Evolutionary conservation across 257 asterid species (phyloP).

Genomic region (Misopates orontium): DNA sequence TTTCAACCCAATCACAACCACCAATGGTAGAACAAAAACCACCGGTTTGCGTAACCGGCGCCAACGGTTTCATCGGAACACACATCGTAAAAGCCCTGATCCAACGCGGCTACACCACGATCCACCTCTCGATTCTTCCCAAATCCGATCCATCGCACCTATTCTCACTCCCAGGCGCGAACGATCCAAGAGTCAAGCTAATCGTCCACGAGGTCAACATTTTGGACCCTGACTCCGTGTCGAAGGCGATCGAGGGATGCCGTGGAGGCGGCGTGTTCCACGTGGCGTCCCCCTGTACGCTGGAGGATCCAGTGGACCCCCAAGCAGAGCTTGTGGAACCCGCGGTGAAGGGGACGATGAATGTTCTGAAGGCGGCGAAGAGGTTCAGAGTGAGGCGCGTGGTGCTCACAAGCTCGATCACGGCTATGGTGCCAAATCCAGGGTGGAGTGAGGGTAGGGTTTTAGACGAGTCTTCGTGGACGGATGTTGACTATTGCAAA

Average conservation of each 20-base stretch:
- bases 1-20: too few relatives aligned
- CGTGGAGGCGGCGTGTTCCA: constrained; percentile 84
- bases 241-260: constrained; percentile 62
- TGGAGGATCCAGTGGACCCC: constrained; percentile 83
- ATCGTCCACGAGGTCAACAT: constrained; percentile 61
- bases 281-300: constrained; percentile 91
- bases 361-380: constrained; percentile 83
- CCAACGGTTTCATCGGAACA: constrained; percentile 94
- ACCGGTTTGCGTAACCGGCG: constrained; percentile 91
- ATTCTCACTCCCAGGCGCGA: constrained; percentile 66
- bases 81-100: constrained; percentile 71
- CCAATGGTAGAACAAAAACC: constrained; percentile 33
- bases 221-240: constrained; percentile 61
- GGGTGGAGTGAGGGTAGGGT: constrained; percentile 58
- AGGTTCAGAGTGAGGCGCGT: constrained; percentile 68
- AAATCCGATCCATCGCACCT: constrained; percentile 77
- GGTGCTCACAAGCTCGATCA: constrained; percentile 85
- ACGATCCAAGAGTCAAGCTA: constrained; percentile 38
- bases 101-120: constrained; percentile 70
- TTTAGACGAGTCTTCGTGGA: constrained; percentile 82
- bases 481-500: constrained; percentile 77
- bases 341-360: constrained; percentile 75
- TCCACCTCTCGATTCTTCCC: constrained; percentile 79
- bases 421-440: constrained; percentile 87
- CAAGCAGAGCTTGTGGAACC: constrained; percentile 79